Evolutionary conservation across 208 protist species (phyloP).

Genomic region (Angomonas desouzai): DNA sequence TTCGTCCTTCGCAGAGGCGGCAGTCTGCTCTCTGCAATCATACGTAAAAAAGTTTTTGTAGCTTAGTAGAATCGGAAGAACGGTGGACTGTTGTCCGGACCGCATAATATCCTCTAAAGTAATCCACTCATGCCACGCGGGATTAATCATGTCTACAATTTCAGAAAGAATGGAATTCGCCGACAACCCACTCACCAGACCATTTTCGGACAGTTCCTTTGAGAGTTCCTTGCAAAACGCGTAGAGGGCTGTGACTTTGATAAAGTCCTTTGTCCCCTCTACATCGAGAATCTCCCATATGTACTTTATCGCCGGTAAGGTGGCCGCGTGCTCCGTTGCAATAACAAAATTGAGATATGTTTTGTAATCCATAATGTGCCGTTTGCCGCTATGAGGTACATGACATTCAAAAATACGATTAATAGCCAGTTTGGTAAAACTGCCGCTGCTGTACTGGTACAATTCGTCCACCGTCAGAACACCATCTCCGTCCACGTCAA

Average conservation of each 20-base stretch:
- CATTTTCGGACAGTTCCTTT: slow-evolving; percentile 56
- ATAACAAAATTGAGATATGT: slow-evolving; percentile 93
- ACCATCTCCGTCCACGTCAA: slow-evolving; percentile 83
- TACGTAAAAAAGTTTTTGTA: slow-evolving; percentile 88
- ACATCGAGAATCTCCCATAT: slow-evolving; percentile 86
- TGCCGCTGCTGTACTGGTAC: slow-evolving; percentile 75
- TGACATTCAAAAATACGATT: slow-evolving; percentile 88
- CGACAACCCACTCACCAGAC: slow-evolving; percentile 78
- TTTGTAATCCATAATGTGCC: slow-evolving; percentile 91
- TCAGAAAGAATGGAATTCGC: slow-evolving; percentile 81
- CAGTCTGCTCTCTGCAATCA: slow-evolving; percentile 86
- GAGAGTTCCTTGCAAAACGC: slow-evolving; percentile 87
- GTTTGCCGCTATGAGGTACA: slow-evolving; percentile 60
- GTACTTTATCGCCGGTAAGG: slow-evolving; percentile 76
- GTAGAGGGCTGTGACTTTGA: slow-evolving; percentile 59
- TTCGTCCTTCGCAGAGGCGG: slow-evolving; percentile 69
- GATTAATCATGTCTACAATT: slow-evolving; percentile 91
- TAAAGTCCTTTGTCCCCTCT: slow-evolving; percentile 48
- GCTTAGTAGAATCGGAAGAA: slow-evolving; percentile 82
- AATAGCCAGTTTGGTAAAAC: slow-evolving; percentile 79
- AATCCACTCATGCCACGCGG: slow-evolving; percentile 76
- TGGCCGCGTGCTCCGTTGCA: slow-evolving; percentile 82
- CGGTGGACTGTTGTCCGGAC: slow-evolving; percentile 75
- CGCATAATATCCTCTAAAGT: slow-evolving; percentile 72
- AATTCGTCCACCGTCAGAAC: slow-evolving; percentile 79